A percentile compares a stretch with the other conserved stretches of the same genome.
These are phyloP conservation scores for Umbelopsis vinacea DNA, from an alignment of 192 early-diverging fungal species.

Conservation along the genomic window DNA sequence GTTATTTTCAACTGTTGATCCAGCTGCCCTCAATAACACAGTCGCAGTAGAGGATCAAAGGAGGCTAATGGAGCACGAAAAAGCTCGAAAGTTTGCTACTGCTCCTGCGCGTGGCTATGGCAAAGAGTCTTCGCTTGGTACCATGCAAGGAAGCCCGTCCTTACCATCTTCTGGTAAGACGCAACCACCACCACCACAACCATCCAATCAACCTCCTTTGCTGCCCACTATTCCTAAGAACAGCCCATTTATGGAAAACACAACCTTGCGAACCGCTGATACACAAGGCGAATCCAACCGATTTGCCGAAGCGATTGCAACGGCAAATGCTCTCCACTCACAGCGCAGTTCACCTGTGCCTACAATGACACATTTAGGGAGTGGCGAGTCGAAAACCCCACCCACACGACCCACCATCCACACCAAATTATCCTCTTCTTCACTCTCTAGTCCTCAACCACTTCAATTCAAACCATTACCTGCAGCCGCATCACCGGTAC, in stretches of 20 bases:
- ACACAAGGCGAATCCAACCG: not conserved
- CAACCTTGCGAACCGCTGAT: not conserved
- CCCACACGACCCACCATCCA: not conserved
- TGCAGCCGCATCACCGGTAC: not conserved
- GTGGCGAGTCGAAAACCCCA: not conserved
- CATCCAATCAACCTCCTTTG: not conserved
- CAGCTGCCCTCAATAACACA: constrained; percentile 1
- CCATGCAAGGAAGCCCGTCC: not conserved
- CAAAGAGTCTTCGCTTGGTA: constrained; percentile 6
- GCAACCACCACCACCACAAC: not conserved
- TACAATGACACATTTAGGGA: not conserved
- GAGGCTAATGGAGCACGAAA: not conserved
- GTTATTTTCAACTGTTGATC: constrained; percentile 21
- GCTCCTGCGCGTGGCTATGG: constrained; percentile 15
- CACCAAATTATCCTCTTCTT: not conserved
- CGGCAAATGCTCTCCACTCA: not conserved
- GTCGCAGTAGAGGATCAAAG: constrained; percentile 12
- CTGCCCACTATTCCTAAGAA: constrained; percentile 4
- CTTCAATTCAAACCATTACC: constrained; percentile 5
- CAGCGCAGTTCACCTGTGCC: not conserved
- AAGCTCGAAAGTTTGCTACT: not conserved
- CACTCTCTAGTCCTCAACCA: not conserved
- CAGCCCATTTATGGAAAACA: constrained; percentile 5
- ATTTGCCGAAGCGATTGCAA: constrained; percentile 4
- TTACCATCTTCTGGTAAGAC: not conserved